Evolutionary conservation across 495 filamentous ascomycete genomes (phyloP).

Genomic region (Lasiosphaeria hispida): DNA sequence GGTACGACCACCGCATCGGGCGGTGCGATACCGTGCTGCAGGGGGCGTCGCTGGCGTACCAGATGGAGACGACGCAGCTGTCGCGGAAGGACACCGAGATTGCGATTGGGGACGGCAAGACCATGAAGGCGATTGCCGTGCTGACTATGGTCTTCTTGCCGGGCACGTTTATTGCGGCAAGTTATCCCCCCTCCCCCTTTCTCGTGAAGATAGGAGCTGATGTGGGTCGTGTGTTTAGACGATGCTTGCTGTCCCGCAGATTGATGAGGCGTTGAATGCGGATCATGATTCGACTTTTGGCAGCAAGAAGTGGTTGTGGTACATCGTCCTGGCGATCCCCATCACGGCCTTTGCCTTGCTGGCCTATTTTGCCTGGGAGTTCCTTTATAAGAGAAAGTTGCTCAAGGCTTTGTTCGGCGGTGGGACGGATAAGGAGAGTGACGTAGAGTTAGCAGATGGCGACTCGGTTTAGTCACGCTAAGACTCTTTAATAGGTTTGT

Average conservation of each 20-base stretch:
- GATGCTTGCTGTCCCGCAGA: slow-evolving; percentile 11
- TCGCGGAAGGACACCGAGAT: slow-evolving; percentile 9
- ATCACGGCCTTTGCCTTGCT: neutral
- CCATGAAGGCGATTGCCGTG: slow-evolving; percentile 9
- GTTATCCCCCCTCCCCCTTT: neutral
- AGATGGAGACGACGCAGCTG: slow-evolving; percentile 9
- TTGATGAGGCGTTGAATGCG: neutral
- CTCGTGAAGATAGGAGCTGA: too few species aligned
- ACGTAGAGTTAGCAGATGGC: too few species aligned
- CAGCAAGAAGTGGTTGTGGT: slow-evolving; percentile 3
- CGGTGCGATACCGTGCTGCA: slow-evolving; percentile 6
- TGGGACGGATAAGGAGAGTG: neutral
- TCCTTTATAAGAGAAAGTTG: slow-evolving; percentile 5
- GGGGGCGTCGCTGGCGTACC: slow-evolving; percentile 3
- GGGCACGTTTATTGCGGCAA: slow-evolving; percentile 8
- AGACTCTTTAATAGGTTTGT: too few species aligned
- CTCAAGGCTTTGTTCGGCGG: slow-evolving; percentile 6
- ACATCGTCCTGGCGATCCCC: slow-evolving; percentile 1
- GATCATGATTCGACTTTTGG: neutral
- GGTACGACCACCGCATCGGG: slow-evolving; percentile 2
- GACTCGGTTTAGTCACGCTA: too few species aligned
- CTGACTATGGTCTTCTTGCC: slow-evolving; percentile 6
- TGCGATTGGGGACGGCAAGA: slow-evolving; percentile 9
- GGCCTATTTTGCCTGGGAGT: slow-evolving; percentile 2
- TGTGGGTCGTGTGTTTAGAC: neutral